Conservation (phyloP, 768 basidiomycete species). For the Suillus subluteus region DNA sequence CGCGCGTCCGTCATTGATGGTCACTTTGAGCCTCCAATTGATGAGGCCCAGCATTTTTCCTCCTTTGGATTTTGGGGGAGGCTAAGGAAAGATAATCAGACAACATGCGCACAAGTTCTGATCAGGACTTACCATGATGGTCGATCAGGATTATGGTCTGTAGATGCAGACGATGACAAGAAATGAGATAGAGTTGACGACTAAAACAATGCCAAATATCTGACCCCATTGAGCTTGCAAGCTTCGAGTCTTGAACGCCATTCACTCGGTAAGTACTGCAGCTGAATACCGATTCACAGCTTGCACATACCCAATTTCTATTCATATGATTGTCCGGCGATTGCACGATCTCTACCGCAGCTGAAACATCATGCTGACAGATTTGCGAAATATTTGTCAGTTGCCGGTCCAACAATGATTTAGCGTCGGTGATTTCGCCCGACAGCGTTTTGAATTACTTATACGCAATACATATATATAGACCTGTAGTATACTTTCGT, state of each 20-base stretch:
- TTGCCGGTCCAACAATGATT: too few species aligned
- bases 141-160: conserved; percentile 33
- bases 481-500: background rate
- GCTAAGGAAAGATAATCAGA: conserved; percentile 46
- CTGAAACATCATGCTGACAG: background rate
- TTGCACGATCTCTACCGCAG: background rate
- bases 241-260: too few species aligned
- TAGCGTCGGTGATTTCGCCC: background rate
- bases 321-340: background rate
- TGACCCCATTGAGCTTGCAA: too few species aligned
- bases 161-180: conserved; percentile 20
- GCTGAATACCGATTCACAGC: background rate
- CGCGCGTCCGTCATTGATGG: conserved; percentile 95
- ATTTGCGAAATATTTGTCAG: background rate
- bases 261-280: too few species aligned
- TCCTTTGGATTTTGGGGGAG: conserved; percentile 96
- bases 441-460: background rate
- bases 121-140: conserved; percentile 57
- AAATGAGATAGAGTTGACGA: conserved; percentile 7
- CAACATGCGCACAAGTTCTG: background rate
- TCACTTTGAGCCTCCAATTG: conserved; percentile 97
- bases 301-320: background rate
- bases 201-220: background rate
- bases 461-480: background rate
- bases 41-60: conserved; percentile 98